phyloP scores from a whole-genome alignment of 1,284 basidiomycete genomes.

The Austroboletus olivaceoglutinosus region DNA sequence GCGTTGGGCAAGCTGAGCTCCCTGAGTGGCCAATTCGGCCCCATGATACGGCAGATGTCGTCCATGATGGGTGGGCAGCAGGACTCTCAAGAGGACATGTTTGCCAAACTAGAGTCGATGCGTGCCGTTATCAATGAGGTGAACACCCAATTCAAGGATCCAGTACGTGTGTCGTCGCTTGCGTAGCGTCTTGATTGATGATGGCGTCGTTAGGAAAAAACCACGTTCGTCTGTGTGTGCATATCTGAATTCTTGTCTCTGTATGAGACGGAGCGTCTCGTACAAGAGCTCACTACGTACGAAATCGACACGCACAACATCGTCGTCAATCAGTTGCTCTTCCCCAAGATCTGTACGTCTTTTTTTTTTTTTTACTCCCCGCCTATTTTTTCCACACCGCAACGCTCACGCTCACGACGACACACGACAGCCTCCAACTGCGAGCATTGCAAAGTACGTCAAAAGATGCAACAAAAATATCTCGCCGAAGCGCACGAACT shows the following conservation, averaged over 20 bases:
- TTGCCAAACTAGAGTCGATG: slow-evolving; percentile 97
- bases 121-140: slow-evolving; percentile 96
- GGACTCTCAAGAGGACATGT: slow-evolving; percentile 94
- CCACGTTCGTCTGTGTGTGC: slow-evolving; percentile 97
- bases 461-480: slow-evolving; percentile 99
- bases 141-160: slow-evolving; percentile 99
- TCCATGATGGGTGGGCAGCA: slow-evolving; percentile 91
- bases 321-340: slow-evolving; percentile 96
- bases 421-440: slow-evolving; percentile 73
- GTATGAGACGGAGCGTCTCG: slow-evolving; percentile 97
- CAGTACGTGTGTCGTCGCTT: slow-evolving; percentile 52
- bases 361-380: neutral
- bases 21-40: slow-evolving; percentile 90
- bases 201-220: slow-evolving; percentile 78
- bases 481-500: slow-evolving; percentile 91
- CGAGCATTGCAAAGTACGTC: slow-evolving; percentile 91
- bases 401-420: neutral
- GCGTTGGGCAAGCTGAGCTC: slow-evolving; percentile 93
- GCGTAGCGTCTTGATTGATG: too few relatives aligned
- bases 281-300: slow-evolving; percentile 94
- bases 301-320: slow-evolving; percentile 99
- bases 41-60: slow-evolving; percentile 96
- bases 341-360: slow-evolving; percentile 81
- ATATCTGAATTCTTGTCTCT: slow-evolving; percentile 98
- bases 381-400: neutral